Base-by-base conservation (phyloP, 1,284 basidiomycete species). In the Melampsora americana region DNA sequence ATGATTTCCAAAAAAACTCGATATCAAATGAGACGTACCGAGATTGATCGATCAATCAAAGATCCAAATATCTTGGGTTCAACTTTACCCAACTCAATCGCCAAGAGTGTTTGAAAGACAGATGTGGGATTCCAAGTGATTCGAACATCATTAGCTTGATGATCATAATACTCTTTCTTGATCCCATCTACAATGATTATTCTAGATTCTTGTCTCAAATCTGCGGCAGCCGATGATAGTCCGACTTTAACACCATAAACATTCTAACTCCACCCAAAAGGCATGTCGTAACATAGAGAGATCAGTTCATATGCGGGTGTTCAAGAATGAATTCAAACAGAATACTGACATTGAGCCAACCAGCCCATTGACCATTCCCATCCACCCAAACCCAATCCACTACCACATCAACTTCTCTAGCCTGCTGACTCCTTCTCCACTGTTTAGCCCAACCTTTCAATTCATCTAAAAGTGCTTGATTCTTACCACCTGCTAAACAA, bases 331-430 rank as follows among this genome's bases (percentile, higher is more conserved):
- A 53, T 18, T 23, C 5, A 53, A 53, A 23, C 50, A 16, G 12
- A 16, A 53, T 12, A 60, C 64, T 32, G 5, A 75, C 72, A 20
- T 68, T 60, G n/a, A 75, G 53, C 72, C 72, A 75, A 60, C 67
- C 56, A 28, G 53, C 23, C 64, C 66, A 68, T n/a, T 44, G 50
- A 61, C 18, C 30, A 32, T 73, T 48, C 1, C 35, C 39, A 39
- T 75, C 42, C 6, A 61, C 28, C 72, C 65, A 75, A n/a, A 68
- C 72, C 72, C 72, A 75, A 42, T 75, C 72, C 9, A 75, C 66
- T 6, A 53, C 30, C 16, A 67, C 28, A 18, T 61, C 20, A 0
- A 60, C 72, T 18, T n/a, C 39, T 23, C 72, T 16, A 35, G 72
- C 72, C 4, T 61, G 28, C 42, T 75, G 72, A 44, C 72, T 75